A percentile compares a stretch with the other conserved stretches of the same genome.
phyloP scores from a whole-genome alignment of 2,329 filamentous ascomycete genomes.

The Scleromitrula shiraiana region DNA sequence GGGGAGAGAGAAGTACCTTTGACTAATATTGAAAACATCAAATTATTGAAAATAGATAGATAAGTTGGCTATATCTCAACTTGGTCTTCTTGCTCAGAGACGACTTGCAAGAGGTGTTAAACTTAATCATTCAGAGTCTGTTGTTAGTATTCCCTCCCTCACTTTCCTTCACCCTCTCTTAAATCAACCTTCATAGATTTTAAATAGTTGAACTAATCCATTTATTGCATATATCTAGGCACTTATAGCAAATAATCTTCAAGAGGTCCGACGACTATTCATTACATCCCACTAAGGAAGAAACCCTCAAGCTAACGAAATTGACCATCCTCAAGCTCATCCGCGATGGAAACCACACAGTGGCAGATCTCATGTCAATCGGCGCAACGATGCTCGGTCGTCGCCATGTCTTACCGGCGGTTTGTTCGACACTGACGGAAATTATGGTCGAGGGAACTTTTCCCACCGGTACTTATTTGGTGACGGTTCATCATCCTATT shows the following conservation, averaged over 20 bases:
- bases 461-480: slow-evolving; percentile 80
- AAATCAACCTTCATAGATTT: too few species aligned
- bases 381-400: slow-evolving; percentile 89
- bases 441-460: slow-evolving; percentile 95
- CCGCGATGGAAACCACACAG: slow-evolving; percentile 87
- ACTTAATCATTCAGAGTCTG: slow-evolving; percentile 84
- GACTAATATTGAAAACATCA: too few species aligned
- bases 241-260: slow-evolving; percentile 79
- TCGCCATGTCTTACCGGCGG: slow-evolving; percentile 80
- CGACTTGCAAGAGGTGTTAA: slow-evolving; percentile 80
- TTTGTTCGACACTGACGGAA: slow-evolving; percentile 69
- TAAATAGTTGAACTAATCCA: too few species aligned
- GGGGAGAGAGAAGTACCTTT: too few species aligned
- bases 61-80: slow-evolving; percentile 88
- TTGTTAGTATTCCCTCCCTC: slow-evolving; percentile 46
- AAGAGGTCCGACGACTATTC: slow-evolving; percentile 51
- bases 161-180: not conserved
- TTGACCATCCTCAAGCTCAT: slow-evolving; percentile 67
- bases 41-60: slow-evolving; percentile 75
- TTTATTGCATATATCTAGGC: slow-evolving; percentile 48
- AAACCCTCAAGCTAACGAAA: slow-evolving; percentile 12
- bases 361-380: slow-evolving; percentile 87
- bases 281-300: not conserved
- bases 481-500: slow-evolving; percentile 89
- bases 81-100: slow-evolving; percentile 79